Percentiles rank a stretch among this genome's conserved stretches.
These are phyloP conservation scores for Musa itinerans DNA, from an alignment of 176 grass and related monocot species.

Conservation along the genomic window DNA sequence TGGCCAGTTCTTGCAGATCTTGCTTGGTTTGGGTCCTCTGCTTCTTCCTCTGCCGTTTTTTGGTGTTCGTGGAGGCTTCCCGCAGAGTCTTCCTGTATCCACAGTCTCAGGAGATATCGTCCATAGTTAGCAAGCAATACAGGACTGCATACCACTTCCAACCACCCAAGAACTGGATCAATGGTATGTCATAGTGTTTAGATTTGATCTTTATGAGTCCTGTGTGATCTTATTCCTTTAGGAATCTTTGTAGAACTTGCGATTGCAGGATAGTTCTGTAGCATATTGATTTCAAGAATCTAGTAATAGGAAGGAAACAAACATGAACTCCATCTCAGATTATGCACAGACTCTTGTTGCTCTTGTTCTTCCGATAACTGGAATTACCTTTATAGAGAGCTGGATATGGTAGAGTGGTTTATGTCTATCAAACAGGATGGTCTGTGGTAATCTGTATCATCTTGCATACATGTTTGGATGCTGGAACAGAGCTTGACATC, in stretches of 20 bases:
- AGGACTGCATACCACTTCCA: conserved; percentile 90
- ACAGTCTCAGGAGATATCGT: neutral
- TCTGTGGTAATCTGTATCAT: too few species aligned
- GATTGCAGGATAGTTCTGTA: too few species aligned
- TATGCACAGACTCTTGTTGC: too few species aligned
- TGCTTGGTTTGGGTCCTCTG: neutral
- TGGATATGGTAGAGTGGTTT: too few species aligned
- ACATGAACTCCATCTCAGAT: too few species aligned
- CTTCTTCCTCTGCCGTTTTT: neutral
- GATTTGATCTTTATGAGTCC: neutral
- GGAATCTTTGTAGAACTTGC: neutral
- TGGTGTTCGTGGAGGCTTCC: neutral
- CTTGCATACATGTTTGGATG: too few species aligned
- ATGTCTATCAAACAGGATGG: too few species aligned
- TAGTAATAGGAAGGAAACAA: too few species aligned
- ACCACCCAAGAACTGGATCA: conserved; percentile 72
- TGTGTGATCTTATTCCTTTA: neutral
- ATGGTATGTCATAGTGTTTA: conserved; percentile 28
- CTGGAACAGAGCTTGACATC: too few species aligned
- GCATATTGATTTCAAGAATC: too few species aligned
- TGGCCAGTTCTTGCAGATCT: neutral
- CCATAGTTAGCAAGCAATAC: conserved; percentile 1
- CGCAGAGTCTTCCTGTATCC: neutral
- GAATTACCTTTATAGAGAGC: too few species aligned
- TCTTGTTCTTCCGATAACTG: too few species aligned